A percentile compares a stretch with the other conserved stretches of the same genome.
phyloP scores from a whole-genome alignment of 192 early-diverging fungal species.

The Dissophora globulifera region DNA sequence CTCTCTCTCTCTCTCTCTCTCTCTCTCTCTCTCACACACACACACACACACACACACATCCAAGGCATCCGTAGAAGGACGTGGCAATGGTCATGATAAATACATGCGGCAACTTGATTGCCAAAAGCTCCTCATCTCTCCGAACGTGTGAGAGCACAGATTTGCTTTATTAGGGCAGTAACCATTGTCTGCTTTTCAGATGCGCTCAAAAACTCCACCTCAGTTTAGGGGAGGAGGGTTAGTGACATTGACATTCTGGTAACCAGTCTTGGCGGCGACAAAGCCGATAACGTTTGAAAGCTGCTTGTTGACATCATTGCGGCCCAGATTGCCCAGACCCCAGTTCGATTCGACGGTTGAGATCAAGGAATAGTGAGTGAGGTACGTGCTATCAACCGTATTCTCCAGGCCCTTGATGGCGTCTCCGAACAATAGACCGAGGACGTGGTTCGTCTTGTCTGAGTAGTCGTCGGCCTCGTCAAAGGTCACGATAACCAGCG shows the following conservation, averaged over 20 bases:
- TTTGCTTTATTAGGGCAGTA: no score
- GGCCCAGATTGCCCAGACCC: conserved; percentile 64
- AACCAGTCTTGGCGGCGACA: conserved; percentile 33
- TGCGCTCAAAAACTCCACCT: no score
- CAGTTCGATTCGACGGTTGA: conserved; percentile 71
- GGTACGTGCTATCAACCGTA: conserved; percentile 62
- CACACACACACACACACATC: no score
- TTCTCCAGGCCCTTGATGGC: conserved; percentile 29
- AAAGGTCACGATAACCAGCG: conserved; percentile 53
- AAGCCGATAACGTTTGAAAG: conserved; percentile 56
- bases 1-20: no score
- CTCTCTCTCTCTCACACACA: no score
- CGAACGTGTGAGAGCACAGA: no score
- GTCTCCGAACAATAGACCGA: conserved; percentile 52
- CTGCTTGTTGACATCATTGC: conserved; percentile 60
- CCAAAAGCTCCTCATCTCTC: no score
- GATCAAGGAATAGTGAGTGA: conserved; percentile 70
- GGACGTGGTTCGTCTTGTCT: conserved; percentile 51
- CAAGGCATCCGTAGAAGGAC: no score
- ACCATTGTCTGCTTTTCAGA: no score
- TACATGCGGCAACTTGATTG: no score
- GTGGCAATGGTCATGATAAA: no score
- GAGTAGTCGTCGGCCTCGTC: conserved; percentile 39
- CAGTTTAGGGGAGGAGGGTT: conserved; percentile 15
- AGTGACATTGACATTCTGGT: conserved; percentile 47